These are phyloP conservation scores for Neurospora sp. DNA, from an alignment of 2,329 filamentous ascomycete genomes.

Conservation along the genomic window DNA sequence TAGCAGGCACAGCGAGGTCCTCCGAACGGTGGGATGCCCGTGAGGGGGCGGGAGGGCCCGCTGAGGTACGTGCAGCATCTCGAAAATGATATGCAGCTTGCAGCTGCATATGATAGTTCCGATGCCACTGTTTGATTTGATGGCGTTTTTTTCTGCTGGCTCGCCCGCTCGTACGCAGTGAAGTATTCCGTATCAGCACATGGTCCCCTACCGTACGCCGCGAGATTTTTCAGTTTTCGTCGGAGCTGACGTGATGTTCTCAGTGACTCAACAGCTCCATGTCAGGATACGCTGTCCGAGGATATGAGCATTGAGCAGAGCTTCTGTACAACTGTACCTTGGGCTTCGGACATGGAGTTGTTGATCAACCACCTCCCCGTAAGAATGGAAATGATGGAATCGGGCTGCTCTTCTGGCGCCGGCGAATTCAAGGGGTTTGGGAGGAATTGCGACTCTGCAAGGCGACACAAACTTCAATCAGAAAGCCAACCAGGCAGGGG, in stretches of 20 bases:
- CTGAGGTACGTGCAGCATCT: not conserved
- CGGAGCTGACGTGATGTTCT: not conserved
- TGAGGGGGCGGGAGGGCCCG: not conserved
- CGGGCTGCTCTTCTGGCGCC: not conserved
- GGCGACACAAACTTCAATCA: not conserved
- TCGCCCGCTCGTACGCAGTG: not conserved
- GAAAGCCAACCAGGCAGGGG: not conserved
- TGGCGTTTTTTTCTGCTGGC: not conserved
- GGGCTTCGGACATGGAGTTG: not conserved
- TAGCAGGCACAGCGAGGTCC: not conserved
- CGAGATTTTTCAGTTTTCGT: not conserved
- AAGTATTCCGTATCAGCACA: not conserved
- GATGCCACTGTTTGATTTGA: not conserved
- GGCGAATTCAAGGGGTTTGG: not conserved
- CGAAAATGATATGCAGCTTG: not conserved
- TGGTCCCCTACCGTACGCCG: not conserved
- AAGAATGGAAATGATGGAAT: not conserved
- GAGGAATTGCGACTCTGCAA: not conserved
- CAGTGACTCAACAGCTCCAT: not conserved
- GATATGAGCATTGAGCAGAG: not conserved
- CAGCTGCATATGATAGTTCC: not conserved
- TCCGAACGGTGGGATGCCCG: not conserved
- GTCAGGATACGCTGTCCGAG: not conserved
- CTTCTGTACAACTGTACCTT: not conserved
- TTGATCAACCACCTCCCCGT: not conserved